Evolutionary conservation across 768 basidiomycete species (phyloP), one percentile per base, ranked within the genome.

Genomic region (Tephrocybe sp.): DNA sequence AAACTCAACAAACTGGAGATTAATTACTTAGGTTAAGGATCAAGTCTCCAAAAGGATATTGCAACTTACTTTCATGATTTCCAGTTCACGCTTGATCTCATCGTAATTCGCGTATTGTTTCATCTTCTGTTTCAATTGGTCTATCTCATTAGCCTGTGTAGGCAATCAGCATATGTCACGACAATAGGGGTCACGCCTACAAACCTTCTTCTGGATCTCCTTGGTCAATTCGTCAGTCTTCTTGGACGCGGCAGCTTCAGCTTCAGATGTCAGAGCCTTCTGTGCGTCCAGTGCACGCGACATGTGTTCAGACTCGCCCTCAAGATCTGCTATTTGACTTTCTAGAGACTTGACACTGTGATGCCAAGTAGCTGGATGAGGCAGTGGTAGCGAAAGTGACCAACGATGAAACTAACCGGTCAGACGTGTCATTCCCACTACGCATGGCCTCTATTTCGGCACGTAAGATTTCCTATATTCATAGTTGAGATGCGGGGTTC

Each of bases 1-100:
- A 62, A 98, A 98, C 63, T 98, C 95, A 50, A 99, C 94, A 57
- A 87, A 97, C 97, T 98, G n/a, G n/a, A n/a, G n/a, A n/a, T n/a
- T n/a, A n/a, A n/a, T n/a, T n/a, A n/a, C n/a, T n/a, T n/a, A n/a
- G n/a, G n/a, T n/a, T n/a, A n/a, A n/a, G n/a, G n/a, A n/a, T n/a
- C n/a, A n/a, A n/a, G n/a, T n/a, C n/a, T n/a, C n/a, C n/a, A n/a
- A n/a, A n/a, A 22, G 2, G 16, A 31, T 70, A 19, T 39, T 40
- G 41, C n/a, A n/a, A 91, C 44, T 39, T 42, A 91, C 97, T 83
- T 99, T 97, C 91, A 98, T 91, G 56, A 99, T 98, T 62, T 94
- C 94, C 23, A 99, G 77, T 65, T 99, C 97, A 22, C 97, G 86
- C 72, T 98, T 98, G 62, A 98, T 84, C 70, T 98, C 94, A 60